Evolutionary conservation across 441 rosid species (phyloP).

Genomic region (Pelargonium hybrid): DNA sequence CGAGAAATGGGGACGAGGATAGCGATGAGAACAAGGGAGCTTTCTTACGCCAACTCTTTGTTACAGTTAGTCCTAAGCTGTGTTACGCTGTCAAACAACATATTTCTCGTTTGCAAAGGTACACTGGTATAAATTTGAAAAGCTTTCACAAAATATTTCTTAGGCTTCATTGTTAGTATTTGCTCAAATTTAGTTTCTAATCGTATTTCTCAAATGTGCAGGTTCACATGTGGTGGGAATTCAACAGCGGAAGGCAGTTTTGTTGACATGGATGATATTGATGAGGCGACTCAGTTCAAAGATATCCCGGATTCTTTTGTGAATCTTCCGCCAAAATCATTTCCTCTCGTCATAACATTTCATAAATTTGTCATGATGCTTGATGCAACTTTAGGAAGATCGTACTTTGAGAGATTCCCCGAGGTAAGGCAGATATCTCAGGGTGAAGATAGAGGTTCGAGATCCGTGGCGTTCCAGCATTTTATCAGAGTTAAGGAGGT

Average conservation of each 20-base stretch:
- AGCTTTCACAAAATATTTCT: no score
- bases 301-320: constrained; percentile 16
- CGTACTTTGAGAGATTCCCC: constrained; percentile 16
- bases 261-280: constrained; percentile 6
- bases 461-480: constrained; percentile 14
- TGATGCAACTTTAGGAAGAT: constrained; percentile 16
- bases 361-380: constrained; percentile 21
- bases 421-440: constrained; percentile 3
- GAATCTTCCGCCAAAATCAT: background rate
- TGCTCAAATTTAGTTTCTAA: background rate
- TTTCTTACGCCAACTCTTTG: constrained; percentile 15
- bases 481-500: constrained; percentile 19
- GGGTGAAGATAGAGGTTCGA: background rate
- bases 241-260: background rate
- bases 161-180: no score
- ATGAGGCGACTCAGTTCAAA: constrained; percentile 10
- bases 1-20: background rate
- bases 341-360: constrained; percentile 19
- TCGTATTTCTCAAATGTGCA: background rate
- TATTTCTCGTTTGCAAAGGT: constrained; percentile 18
- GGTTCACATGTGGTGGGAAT: constrained; percentile 13
- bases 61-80: constrained; percentile 17
- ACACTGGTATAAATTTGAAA: background rate
- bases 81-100: constrained; percentile 19
- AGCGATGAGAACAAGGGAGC: background rate